These are phyloP conservation scores for Vitis riparia DNA, from an alignment of 164 flowering plant genomes.

Conservation along the genomic window DNA sequence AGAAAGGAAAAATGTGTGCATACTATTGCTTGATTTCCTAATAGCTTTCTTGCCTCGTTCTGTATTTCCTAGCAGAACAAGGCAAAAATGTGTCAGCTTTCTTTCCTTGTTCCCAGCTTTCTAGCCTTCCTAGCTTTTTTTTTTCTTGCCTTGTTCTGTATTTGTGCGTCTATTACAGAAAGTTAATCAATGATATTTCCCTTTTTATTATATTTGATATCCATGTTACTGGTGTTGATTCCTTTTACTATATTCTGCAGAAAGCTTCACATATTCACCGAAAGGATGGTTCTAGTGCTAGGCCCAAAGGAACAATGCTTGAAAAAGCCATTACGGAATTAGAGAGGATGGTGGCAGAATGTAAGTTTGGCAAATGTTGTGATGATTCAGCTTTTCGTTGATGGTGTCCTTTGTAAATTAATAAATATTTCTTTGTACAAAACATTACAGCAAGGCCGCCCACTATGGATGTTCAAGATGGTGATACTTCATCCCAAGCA, in stretches of 20 bases:
- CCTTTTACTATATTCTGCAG: slow-evolving; percentile 39
- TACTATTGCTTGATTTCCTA: too few species aligned
- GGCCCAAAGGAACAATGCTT: slow-evolving; percentile 70
- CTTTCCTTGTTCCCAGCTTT: too few species aligned
- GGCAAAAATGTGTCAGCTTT: too few species aligned
- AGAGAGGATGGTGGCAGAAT: slow-evolving; percentile 83
- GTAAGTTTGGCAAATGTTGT: slow-evolving; percentile 39
- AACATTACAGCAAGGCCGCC: slow-evolving; percentile 76
- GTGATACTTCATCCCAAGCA: slow-evolving; percentile 69
- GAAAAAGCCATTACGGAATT: slow-evolving; percentile 89
- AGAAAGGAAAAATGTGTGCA: too few species aligned
- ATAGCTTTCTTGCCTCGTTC: too few species aligned
- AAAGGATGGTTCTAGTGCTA: slow-evolving; percentile 68
- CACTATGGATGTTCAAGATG: slow-evolving; percentile 62
- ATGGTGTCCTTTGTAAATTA: slow-evolving; percentile 6
- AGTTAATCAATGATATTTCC: background rate
- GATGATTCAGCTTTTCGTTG: background rate
- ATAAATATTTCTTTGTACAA: slow-evolving; percentile 3
- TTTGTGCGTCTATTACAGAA: background rate
- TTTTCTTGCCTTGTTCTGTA: background rate
- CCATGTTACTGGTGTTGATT: slow-evolving; percentile 8
- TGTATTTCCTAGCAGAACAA: too few species aligned
- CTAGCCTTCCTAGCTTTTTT: background rate
- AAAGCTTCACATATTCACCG: slow-evolving; percentile 39
- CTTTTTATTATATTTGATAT: background rate